Evolutionary conservation across 2,329 filamentous ascomycete genomes (phyloP).

Genomic region (Colletotrichum liaoningense): DNA sequence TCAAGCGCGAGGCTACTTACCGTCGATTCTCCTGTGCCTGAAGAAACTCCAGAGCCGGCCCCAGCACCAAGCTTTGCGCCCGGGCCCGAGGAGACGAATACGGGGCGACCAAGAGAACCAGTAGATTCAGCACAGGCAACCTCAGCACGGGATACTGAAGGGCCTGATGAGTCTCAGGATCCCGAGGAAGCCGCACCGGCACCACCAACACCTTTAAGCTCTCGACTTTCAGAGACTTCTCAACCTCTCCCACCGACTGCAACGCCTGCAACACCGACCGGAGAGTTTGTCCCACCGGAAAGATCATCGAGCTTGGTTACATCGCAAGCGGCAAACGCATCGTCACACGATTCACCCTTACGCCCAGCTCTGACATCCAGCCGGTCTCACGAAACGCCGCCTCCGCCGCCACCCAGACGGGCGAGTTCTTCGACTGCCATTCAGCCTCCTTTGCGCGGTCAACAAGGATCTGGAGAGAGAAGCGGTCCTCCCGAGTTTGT

Average conservation of each 20-base stretch:
- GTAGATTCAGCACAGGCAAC: constrained; percentile 30
- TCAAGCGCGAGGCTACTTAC: background rate
- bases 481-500: constrained; percentile 55
- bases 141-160: constrained; percentile 29
- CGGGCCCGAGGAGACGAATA: constrained; percentile 30
- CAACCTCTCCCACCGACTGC: constrained; percentile 33
- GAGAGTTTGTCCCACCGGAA: constrained; percentile 29
- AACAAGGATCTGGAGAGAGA: constrained; percentile 16
- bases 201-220: constrained; percentile 29
- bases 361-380: constrained; percentile 10
- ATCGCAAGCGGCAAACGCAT: constrained; percentile 7
- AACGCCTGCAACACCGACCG: constrained; percentile 27
- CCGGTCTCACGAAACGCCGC: constrained; percentile 11
- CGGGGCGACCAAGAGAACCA: constrained; percentile 8
- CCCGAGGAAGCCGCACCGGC: constrained; percentile 32
- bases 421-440: constrained; percentile 12
- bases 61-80: constrained; percentile 34
- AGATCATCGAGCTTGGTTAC: constrained; percentile 26
- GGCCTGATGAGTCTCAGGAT: constrained; percentile 33
- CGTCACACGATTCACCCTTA: constrained; percentile 13
- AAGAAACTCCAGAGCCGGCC: constrained; percentile 10
- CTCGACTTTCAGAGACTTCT: constrained; percentile 28
- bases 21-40: background rate
- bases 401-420: constrained; percentile 29
- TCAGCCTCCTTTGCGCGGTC: constrained; percentile 6